These are phyloP conservation scores for Chaetomium sp. DNA, from an alignment of 2,329 filamentous ascomycete species.

Conservation along the genomic window DNA sequence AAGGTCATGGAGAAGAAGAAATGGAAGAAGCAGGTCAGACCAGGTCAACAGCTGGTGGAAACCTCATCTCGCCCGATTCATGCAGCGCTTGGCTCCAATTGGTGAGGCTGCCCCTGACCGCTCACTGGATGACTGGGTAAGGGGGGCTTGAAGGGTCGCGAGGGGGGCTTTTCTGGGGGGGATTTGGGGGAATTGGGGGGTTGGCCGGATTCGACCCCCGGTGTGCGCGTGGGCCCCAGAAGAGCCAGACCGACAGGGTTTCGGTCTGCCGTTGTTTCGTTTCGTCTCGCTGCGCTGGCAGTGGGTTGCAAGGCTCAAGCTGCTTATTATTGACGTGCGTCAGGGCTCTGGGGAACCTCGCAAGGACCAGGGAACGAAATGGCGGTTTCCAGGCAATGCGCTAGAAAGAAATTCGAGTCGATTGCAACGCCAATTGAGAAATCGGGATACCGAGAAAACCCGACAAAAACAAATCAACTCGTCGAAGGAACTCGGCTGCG, in stretches of 20 bases:
- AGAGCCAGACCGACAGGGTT: background rate
- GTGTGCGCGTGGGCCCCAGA: slow-evolving; percentile 5
- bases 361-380: too few relatives aligned
- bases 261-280: slow-evolving; percentile 1
- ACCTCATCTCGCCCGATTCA: slow-evolving; percentile 28
- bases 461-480: too few relatives aligned
- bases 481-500: too few relatives aligned
- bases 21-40: slow-evolving; percentile 21
- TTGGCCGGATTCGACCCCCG: slow-evolving; percentile 6
- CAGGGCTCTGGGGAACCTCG: too few relatives aligned
- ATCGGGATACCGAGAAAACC: too few relatives aligned
- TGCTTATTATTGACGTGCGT: background rate
- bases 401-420: background rate
- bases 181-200: background rate
- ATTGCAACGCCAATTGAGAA: background rate
- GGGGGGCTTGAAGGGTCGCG: too few relatives aligned
- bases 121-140: background rate
- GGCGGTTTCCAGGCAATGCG: too few relatives aligned
- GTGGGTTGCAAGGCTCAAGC: background rate
- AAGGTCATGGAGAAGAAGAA: slow-evolving; percentile 39
- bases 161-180: background rate
- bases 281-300: background rate
- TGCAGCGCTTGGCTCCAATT: slow-evolving; percentile 23
- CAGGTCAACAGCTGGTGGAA: slow-evolving; percentile 21
- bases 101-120: slow-evolving; percentile 19